Evolutionary conservation across 305 asterid species (phyloP).

Genomic region (Nicotiana rustica): DNA sequence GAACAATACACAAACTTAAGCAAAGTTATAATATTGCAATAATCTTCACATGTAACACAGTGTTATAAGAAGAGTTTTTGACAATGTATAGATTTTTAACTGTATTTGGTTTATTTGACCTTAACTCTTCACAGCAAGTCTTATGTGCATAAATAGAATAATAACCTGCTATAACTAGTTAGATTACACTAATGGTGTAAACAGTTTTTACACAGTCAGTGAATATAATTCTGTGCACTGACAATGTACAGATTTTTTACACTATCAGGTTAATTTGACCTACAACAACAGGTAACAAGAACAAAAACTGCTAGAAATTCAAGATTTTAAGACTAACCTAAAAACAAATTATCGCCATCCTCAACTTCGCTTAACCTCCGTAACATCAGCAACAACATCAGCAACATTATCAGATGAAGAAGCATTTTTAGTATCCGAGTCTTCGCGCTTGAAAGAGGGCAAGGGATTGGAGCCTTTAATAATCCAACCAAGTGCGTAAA

Average conservation of each 20-base stretch:
- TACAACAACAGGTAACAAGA: background rate
- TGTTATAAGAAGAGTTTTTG: too few relatives aligned
- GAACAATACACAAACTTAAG: background rate
- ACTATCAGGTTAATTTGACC: background rate
- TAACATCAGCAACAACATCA: slow-evolving; percentile 37
- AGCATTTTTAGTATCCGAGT: slow-evolving; percentile 10
- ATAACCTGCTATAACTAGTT: too few relatives aligned
- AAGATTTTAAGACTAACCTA: slow-evolving; percentile 34
- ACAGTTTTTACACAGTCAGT: too few relatives aligned
- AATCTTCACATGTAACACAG: background rate
- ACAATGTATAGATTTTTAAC: too few relatives aligned
- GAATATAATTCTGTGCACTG: too few relatives aligned
- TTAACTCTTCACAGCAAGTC: too few relatives aligned
- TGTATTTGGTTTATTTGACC: too few relatives aligned
- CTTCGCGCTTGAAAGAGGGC: slow-evolving; percentile 56
- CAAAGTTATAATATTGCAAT: background rate
- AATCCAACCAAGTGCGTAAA: slow-evolving; percentile 89
- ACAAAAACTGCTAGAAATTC: background rate
- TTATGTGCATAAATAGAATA: too few relatives aligned
- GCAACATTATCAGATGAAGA: slow-evolving; percentile 30
- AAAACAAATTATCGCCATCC: slow-evolving; percentile 31
- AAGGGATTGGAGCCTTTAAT: slow-evolving; percentile 87
- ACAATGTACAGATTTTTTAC: too few relatives aligned
- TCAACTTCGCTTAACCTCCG: slow-evolving; percentile 44
- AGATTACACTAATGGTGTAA: too few relatives aligned